Evolutionary conservation across 1,284 basidiomycete species (phyloP), one percentile per base, ranked within the genome.

Genomic region (Tremellales sp.): DNA sequence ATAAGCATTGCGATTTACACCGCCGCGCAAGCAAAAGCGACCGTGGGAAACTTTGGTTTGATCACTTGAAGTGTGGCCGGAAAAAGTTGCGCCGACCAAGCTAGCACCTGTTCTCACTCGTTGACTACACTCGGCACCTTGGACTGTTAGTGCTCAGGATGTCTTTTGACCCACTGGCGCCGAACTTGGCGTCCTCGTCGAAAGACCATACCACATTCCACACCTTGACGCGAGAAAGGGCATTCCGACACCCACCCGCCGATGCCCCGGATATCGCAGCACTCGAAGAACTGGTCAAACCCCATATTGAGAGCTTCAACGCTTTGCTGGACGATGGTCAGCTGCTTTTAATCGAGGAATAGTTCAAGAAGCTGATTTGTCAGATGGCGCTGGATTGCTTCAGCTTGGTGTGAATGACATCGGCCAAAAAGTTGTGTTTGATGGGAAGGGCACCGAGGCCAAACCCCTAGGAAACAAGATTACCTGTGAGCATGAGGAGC

Each of bases 291-390:
- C 89, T 98, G 61, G 89, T 97, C 49, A 80, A 83, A 25, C 96
- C 96, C 10, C 93, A 97, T 70, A 83, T 98, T 56, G 88, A 97
- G 73, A 92, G 89, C 39, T 98, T 99, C 80, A 96, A 98, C 72
- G 86, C 91, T 11, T 80, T 99, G 26, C 90, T 96, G 67, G 89
- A 94, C 62, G 54, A 84, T 81, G 64, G 13, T 19, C 23, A 24
- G 7, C 19, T 21, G 8, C 15, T 8, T 10, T 10, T 7, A 3
- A 22, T 7, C 19, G 6, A 12, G 8, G 12, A 4, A 40, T 24
- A 23, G 10, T 33, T 33, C 29, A n/a, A 33, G 29, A 8, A 10
- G 15, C 39, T 40, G 39, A 40, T 40, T 21, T n/a, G 6, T 27
- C 26, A 15, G 52, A 40, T 46, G 86, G 85, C 3, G 80, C 79